Conservation (phyloP, 1,284 basidiomycete species). For the Trichosporon ovoides region DNA sequence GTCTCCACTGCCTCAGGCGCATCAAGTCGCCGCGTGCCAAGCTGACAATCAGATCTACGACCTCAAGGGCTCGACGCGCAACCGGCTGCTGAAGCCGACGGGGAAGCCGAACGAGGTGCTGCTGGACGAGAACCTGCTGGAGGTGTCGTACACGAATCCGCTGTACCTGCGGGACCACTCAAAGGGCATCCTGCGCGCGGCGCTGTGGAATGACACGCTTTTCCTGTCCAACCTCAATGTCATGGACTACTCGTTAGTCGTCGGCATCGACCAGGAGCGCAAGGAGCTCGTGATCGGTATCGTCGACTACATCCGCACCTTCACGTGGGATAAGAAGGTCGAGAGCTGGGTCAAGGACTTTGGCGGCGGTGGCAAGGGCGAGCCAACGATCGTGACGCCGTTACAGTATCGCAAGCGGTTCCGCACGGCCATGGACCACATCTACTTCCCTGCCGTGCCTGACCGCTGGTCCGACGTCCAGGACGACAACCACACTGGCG, state of each 20-base stretch:
- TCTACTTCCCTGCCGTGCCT: conserved; percentile 60
- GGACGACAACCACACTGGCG: background rate
- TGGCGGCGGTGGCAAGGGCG: conserved; percentile 68
- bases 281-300: conserved; percentile 92
- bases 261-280: conserved; percentile 78
- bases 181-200: conserved; percentile 83
- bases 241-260: conserved; percentile 98
- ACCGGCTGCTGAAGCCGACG: conserved; percentile 83
- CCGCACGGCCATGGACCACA: conserved; percentile 79
- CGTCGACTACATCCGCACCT: conserved; percentile 57
- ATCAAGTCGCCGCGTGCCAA: no score
- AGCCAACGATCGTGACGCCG: conserved; percentile 83
- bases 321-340: conserved; percentile 81
- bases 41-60: conserved; percentile 70
- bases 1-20: no score
- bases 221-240: conserved; percentile 94
- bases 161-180: conserved; percentile 94
- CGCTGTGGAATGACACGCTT: conserved; percentile 77
- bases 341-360: conserved; percentile 98
- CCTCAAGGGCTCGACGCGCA: conserved; percentile 86
- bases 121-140: conserved; percentile 49
- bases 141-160: conserved; percentile 55
- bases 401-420: conserved; percentile 66
- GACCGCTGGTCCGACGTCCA: conserved; percentile 38
- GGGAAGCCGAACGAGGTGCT: conserved; percentile 89